Percentiles rank a stretch among this genome's conserved stretches.
These are phyloP conservation scores for Cnidoscolus chayamansa DNA, from an alignment of 441 rosid species.

Conservation along the genomic window DNA sequence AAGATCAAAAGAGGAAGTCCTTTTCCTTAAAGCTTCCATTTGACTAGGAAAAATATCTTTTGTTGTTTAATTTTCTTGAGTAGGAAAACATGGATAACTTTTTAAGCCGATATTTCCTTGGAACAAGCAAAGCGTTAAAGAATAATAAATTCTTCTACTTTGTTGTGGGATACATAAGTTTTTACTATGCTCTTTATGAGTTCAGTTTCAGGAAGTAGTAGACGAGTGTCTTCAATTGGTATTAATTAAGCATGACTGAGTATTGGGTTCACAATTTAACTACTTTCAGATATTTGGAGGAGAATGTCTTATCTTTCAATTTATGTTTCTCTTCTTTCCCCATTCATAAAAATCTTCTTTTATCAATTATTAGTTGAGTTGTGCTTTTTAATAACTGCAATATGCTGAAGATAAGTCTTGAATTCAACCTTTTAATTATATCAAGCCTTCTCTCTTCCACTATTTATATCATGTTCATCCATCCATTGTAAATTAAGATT, in stretches of 20 bases:
- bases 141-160: no score
- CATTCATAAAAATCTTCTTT: not conserved
- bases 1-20: no score
- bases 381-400: not conserved
- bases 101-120: no score
- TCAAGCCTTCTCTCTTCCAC: not conserved
- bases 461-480: not conserved
- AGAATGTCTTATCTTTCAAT: slow-evolving; percentile 1
- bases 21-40: no score
- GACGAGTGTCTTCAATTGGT: not conserved
- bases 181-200: no score
- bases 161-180: no score
- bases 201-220: not conserved
- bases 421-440: not conserved
- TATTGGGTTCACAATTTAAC: not conserved
- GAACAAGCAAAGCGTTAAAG: no score
- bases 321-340: not conserved
- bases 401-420: not conserved
- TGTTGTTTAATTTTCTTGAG: no score
- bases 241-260: not conserved
- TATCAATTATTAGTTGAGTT: not conserved
- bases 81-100: no score
- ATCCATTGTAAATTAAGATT: not conserved
- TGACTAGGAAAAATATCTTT: no score
- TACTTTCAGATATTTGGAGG: not conserved